Evolutionary conservation across 1,284 basidiomycete genomes (phyloP), one percentile per base, ranked within the genome.

Genomic region (Austropuccinia psidii): DNA sequence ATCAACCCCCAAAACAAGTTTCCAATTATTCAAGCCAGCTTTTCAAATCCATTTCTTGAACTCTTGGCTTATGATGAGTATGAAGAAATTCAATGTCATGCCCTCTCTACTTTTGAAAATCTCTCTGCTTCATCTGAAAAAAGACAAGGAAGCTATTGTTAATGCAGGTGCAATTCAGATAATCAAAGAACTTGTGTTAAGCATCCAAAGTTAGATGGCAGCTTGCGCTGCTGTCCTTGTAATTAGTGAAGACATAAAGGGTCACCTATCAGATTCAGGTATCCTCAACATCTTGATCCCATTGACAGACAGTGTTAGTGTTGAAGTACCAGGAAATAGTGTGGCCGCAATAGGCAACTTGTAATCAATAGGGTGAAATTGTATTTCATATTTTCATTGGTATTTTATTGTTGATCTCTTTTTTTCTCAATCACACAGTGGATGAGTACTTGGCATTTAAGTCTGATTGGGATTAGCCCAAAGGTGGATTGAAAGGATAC

Each of bases 401-500:
- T 7, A 62, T 17, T 54, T n/a, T n/a, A n/a, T n/a, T n/a, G n/a
- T 29, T 50, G 60, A 50, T 21, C 7, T 43, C 3, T n/a, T 39
- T 19, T 45, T 33, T 27, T 45, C 55, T 45, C 24, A n/a, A n/a
- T n/a, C n/a, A 86, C 78, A 86, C 88, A 52, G 87, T 89, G 35
- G 96, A 98, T 80, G 96, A 98, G 80, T 98, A 98, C 79, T 90
- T 90, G 35, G 91, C 94, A 0, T 98, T 98, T 84, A 96, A 95
- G 78, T 91, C 93, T 60, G 95, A 98, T 4, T 98, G 96, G 96
- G 90, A 93, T 79, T 90, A 93, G 81, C 95, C 96, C 3, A 93
- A 96, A 73, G 96, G 94, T 35, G 95, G 95, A 43, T 89, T 98
- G 84, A 94, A 98, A 80, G 88, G 87, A 75, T 98, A 98, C 82